Evolutionary conservation across 768 basidiomycete genomes (phyloP), one percentile per base, ranked within the genome.

Genomic region (Serendipita sp.): DNA sequence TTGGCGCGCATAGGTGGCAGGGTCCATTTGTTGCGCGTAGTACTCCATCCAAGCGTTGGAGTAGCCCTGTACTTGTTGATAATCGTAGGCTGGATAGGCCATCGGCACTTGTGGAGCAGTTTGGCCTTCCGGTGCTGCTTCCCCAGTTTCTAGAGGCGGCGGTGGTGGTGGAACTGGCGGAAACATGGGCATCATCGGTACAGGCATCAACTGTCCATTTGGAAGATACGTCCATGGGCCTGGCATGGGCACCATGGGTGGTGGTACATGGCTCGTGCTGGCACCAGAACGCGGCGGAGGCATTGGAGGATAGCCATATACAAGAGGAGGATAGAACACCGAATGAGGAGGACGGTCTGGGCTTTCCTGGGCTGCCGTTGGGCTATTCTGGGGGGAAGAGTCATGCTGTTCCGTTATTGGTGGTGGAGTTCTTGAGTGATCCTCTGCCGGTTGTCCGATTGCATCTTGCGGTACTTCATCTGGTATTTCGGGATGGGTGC

Each of bases 401-500:
- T 33, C 53, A 2, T 24, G 53, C 2, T 58, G 53, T 33, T 48
- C 45, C 9, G 45, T 5, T 9, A 20, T 48, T n/a, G 45, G n/a
- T 5, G 45, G 45, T n/a, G 45, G 38, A 9, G 45, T 48, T 28
- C 45, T 48, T 20, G 45, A n/a, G n/a, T 9, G 45, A 48, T 20
- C 45, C 5, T 38, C 38, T 7, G 14, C 38, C 14, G 38, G 38
- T 38, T 5, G 38, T 38, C 38, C 38, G 14, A 38, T 14, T 7
- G 38, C 38, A 38, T 38, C 38, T 14, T 38, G 38, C 5, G 38
- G 38, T 38, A 38, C 38, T 14, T 38, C 38, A 5, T 38, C 38
- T 38, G 62, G 64, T 58, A 28, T 62, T 61, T 34, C 69, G 65
- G 41, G 38, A 38, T 65, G 65, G 50, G 62, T 38, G 63, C 67